A percentile compares a stretch with the other conserved stretches of the same genome.
Evolutionary conservation across 2,329 filamentous ascomycete species (phyloP).

Genomic region (Monosporascus sp.): DNA sequence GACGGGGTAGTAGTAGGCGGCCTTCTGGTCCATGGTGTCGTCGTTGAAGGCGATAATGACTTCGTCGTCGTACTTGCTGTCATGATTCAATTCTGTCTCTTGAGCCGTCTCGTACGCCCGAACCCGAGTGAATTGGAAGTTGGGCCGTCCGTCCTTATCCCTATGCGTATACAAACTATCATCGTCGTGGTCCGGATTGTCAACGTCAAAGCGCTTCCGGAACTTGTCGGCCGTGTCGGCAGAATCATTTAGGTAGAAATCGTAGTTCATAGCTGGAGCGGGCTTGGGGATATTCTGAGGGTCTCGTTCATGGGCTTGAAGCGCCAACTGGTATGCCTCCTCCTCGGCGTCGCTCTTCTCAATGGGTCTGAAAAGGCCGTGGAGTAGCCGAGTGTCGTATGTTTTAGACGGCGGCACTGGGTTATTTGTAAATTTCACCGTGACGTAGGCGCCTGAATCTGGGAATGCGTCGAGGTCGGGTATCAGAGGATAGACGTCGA

Average conservation of each 20-base stretch:
- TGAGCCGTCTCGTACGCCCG: conserved; percentile 60
- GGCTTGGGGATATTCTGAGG: conserved; percentile 51
- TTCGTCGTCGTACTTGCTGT: conserved; percentile 60
- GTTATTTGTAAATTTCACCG: conserved; percentile 63
- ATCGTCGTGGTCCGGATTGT: conserved; percentile 50
- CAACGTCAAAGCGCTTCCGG: conserved; percentile 54
- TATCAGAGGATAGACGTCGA: conserved; percentile 56
- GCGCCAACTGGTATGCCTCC: conserved; percentile 42
- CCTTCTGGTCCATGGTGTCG: conserved; percentile 43
- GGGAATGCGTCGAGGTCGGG: conserved; percentile 66
- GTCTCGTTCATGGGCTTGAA: conserved; percentile 52
- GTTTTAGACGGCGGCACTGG: conserved; percentile 48
- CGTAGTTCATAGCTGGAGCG: conserved; percentile 57
- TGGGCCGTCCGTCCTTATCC: conserved; percentile 38
- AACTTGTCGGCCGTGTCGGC: conserved; percentile 46
- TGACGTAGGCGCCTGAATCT: conserved; percentile 64
- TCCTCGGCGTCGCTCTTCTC: conserved; percentile 51
- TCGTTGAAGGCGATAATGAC: conserved; percentile 55
- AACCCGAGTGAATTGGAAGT: conserved; percentile 57
- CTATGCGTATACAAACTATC: conserved; percentile 50
- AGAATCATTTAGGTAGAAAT: conserved; percentile 57
- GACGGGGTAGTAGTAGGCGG: conserved; percentile 63
- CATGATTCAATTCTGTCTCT: conserved; percentile 50
- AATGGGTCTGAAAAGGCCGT: conserved; percentile 56
- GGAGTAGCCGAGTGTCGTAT: conserved; percentile 58